A percentile compares a stretch with the other conserved stretches of the same genome.
These are phyloP conservation scores for Phaffia australis DNA, from an alignment of 768 basidiomycete genomes.

Conservation along the genomic window DNA sequence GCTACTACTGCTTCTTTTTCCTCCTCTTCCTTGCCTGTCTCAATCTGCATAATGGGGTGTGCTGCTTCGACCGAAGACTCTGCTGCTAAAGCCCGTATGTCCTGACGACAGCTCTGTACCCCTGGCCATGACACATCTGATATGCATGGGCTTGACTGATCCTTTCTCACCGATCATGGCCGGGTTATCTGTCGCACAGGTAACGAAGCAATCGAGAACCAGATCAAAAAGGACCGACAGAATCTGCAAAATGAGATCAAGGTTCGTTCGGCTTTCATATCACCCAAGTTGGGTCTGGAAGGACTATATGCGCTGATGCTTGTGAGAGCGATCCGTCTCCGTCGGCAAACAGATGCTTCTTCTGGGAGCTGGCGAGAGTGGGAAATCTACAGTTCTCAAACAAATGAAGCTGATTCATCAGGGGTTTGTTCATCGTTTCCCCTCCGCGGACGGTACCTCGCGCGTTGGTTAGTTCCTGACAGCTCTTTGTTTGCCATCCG, in stretches of 20 bases:
- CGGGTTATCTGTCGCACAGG: slow-evolving; percentile 31
- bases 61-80: slow-evolving; percentile 33
- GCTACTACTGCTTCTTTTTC: not conserved
- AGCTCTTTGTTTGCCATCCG: not conserved
- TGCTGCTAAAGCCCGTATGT: slow-evolving; percentile 28
- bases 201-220: slow-evolving; percentile 87
- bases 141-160: not conserved
- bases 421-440: slow-evolving; percentile 17
- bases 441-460: not conserved
- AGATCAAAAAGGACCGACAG: slow-evolving; percentile 76
- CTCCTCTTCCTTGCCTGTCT: not conserved
- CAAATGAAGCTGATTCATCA: slow-evolving; percentile 27
- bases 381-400: slow-evolving; percentile 51
- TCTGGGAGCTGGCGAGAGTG: slow-evolving; percentile 91
- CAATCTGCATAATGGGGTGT: slow-evolving; percentile 31
- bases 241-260: slow-evolving; percentile 79
- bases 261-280: slow-evolving; percentile 6
- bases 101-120: not conserved
- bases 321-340: too few species aligned
- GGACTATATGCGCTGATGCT: not conserved
- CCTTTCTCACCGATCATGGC: not conserved
- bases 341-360: slow-evolving; percentile 65
- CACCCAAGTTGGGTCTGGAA: not conserved
- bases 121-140: not conserved
- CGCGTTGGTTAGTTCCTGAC: not conserved